phyloP scores from a whole-genome alignment of 768 basidiomycete genomes.

The Hypholoma sublateritium region DNA sequence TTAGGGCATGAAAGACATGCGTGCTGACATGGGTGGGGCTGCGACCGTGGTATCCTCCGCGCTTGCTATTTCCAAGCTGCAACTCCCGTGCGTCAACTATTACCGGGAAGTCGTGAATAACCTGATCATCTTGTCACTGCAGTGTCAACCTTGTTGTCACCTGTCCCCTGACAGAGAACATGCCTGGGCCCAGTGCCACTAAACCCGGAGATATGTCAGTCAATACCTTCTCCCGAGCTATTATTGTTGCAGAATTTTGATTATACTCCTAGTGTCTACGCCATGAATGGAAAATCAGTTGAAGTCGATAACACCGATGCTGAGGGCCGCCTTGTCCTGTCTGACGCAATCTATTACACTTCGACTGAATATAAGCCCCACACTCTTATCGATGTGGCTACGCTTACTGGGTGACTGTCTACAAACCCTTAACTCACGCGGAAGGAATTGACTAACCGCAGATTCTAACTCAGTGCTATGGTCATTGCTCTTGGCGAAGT shows the following conservation, averaged over 20 bases:
- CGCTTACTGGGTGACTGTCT: constrained; percentile 67
- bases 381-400: constrained; percentile 85
- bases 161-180: constrained; percentile 81
- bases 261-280: constrained; percentile 54
- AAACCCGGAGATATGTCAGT: constrained; percentile 86
- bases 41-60: constrained; percentile 74
- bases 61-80: constrained; percentile 77
- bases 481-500: constrained; percentile 71
- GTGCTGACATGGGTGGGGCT: constrained; percentile 89
- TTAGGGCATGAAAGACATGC: constrained; percentile 82
- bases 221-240: background rate
- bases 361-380: constrained; percentile 76
- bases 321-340: constrained; percentile 75
- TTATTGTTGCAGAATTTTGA: background rate
- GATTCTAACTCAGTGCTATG: constrained; percentile 52
- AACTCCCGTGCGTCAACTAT: constrained; percentile 60
- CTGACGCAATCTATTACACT: constrained; percentile 85
- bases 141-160: constrained; percentile 76
- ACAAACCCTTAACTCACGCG: background rate
- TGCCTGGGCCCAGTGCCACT: constrained; percentile 72
- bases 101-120: background rate
- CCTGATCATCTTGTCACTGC: background rate
- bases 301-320: constrained; percentile 90
- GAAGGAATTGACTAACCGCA: background rate
- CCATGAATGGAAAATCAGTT: constrained; percentile 87